Evolutionary conservation across 1,139 yeast genomes (phyloP).

Genomic region (Saccharomyces hybrid): DNA sequence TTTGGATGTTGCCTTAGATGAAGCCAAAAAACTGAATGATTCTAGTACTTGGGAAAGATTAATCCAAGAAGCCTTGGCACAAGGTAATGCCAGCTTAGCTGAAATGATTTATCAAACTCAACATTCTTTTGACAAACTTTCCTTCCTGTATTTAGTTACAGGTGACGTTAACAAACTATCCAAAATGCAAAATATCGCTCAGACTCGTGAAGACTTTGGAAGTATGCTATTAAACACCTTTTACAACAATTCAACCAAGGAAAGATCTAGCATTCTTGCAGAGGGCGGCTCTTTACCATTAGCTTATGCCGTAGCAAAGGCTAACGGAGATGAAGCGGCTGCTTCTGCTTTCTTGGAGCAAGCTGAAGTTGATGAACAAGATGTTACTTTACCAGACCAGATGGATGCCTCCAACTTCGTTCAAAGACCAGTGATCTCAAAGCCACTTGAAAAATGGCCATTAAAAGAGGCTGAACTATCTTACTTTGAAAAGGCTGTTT

Average conservation of each 20-base stretch:
- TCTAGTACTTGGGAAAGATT: constrained; percentile 71
- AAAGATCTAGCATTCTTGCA: constrained; percentile 66
- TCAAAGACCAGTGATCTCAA: constrained; percentile 17
- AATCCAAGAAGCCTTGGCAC: constrained; percentile 78
- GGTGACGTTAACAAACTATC: constrained; percentile 70
- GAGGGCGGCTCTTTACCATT: constrained; percentile 78
- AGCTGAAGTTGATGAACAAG: constrained; percentile 56
- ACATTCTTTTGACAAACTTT: constrained; percentile 77
- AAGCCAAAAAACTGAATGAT: constrained; percentile 71
- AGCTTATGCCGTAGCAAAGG: constrained; percentile 88
- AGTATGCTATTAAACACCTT: constrained; percentile 79
- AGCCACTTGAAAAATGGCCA: constrained; percentile 63
- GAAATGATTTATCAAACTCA: constrained; percentile 87
- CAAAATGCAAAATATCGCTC: constrained; percentile 87
- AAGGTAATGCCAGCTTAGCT: constrained; percentile 80
- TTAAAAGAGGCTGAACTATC: constrained; percentile 63
- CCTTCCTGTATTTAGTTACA: constrained; percentile 75
- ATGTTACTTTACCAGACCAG: constrained; percentile 56
- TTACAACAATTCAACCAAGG: constrained; percentile 65
- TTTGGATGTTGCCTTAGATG: constrained; percentile 75
- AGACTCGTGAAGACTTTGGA: constrained; percentile 73
- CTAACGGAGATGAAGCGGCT: constrained; percentile 69
- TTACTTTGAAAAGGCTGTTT: constrained; percentile 75
- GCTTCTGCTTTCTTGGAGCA: constrained; percentile 66
- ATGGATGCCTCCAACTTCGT: constrained; percentile 15